Evolutionary conservation across 352 stramenopile genomes (phyloP), one percentile per base, ranked within the genome.

Genomic region (Phytopythium sindhum): DNA sequence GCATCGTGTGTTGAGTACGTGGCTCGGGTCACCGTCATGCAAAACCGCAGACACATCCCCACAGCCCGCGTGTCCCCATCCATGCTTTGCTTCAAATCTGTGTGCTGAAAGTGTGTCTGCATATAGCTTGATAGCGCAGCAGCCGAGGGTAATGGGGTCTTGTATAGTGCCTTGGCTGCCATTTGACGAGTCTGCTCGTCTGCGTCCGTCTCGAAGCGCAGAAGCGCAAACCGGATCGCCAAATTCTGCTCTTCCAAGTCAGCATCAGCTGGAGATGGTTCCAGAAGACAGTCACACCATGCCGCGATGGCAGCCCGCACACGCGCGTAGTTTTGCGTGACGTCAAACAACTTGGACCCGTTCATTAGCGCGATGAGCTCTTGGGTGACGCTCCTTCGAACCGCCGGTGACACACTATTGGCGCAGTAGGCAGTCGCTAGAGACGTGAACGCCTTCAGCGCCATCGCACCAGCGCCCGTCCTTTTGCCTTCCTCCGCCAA

Each of bases 381-480:
- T 14, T 67, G 58, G 11, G 68, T 68, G 19, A 94, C 71, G 28
- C 76, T 89, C 7, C 26, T 12, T 12, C 69, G 64, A 28, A 88
- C 73, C 2, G 64, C 56, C 17, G 57, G 29, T 1, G 70, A 51
- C 3, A 71, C 80, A 6, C 41, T 61, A 7, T 67, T 29, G 12
- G 35, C 28, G 2, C 70, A 66, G 28, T 88, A 92, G 9, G 81
- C 78, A 41, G 59, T 31, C 21, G 76, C 73, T 2, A 90, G 67
- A 1, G 79, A 67, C 6, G 75, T 81, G 61, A 92, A 88, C 12
- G 81, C 69, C 64, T 89, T 87, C 3, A 92, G n/a, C 6, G 81
- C 84, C 35, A 85, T 85, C 8, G 76, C 79, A 35, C 81, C 83
- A 37, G 72, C 71, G 56, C 77, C 75, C 19, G 71, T 79, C 0